Conservation (phyloP, 208 protist genomes). For the Lotmaria passim region DNA sequence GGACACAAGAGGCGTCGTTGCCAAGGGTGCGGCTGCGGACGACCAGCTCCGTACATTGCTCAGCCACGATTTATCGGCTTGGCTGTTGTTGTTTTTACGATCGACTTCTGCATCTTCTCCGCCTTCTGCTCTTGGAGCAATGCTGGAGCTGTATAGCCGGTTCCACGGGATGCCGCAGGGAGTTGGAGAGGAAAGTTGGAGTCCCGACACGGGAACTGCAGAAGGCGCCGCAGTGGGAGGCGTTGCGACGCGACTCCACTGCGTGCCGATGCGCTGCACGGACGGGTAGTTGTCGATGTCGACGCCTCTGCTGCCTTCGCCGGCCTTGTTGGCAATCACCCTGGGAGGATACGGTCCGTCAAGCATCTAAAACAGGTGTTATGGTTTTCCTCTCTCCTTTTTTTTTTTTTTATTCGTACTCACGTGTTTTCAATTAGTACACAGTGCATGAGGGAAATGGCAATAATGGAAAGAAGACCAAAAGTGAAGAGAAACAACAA, state of each 20-base stretch:
- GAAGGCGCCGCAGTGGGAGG: background rate
- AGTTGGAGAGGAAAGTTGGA: slow-evolving; percentile 4
- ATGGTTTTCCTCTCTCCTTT: background rate
- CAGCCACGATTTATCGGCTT: background rate
- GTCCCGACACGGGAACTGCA: background rate
- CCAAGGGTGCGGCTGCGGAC: background rate
- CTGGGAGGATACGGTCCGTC: slow-evolving; percentile 16
- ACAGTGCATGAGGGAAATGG: background rate
- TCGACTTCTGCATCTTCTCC: background rate
- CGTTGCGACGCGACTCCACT: slow-evolving; percentile 4
- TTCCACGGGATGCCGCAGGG: slow-evolving; percentile 29
- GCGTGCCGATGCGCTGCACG: background rate
- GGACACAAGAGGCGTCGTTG: background rate
- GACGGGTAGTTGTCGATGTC: background rate
- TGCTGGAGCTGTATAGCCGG: slow-evolving; percentile 15
- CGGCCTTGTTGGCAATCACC: background rate
- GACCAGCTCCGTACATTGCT: too few relatives aligned
- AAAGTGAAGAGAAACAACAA: slow-evolving; percentile 10
- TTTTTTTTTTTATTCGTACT: background rate
- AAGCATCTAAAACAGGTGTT: slow-evolving; percentile 6
- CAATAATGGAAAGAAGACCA: background rate
- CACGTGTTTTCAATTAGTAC: too few relatives aligned
- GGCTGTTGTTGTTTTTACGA: background rate
- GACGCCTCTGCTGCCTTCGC: background rate
- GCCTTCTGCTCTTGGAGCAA: background rate